phyloP scores from a whole-genome alignment of 2,329 filamentous ascomycete genomes.

The Xylariaceae sp. region DNA sequence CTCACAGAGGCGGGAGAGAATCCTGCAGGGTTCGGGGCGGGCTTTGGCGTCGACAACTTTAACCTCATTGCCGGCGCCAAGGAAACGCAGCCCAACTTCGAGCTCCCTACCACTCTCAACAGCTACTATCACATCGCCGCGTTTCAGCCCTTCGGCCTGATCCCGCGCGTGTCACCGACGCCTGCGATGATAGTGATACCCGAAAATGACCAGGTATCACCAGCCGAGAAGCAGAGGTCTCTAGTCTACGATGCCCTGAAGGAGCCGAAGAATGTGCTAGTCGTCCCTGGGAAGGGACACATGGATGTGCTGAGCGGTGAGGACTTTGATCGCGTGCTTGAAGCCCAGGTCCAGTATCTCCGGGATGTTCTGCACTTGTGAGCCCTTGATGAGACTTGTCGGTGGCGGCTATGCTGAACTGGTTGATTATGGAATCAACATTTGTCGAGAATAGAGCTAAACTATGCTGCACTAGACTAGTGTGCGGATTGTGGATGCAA shows the following conservation, averaged over 20 bases:
- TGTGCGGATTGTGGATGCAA: too few relatives aligned
- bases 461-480: too few relatives aligned
- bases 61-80: constrained; percentile 4
- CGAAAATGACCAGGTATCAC: constrained; percentile 22
- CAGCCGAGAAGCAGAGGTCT: constrained; percentile 11
- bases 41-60: constrained; percentile 4
- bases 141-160: constrained; percentile 15
- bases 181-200: constrained; percentile 21
- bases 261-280: constrained; percentile 5
- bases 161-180: constrained; percentile 11
- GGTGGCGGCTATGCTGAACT: too few relatives aligned
- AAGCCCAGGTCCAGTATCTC: constrained; percentile 10
- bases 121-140: constrained; percentile 23
- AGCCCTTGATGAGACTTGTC: too few relatives aligned
- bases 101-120: constrained; percentile 7
- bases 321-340: constrained; percentile 1
- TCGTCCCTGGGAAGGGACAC: constrained; percentile 16
- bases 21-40: constrained; percentile 42
- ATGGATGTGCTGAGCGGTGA: constrained; percentile 23
- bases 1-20: constrained; percentile 47
- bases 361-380: background rate
- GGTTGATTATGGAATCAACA: too few relatives aligned
- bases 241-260: constrained; percentile 11
- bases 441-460: too few relatives aligned
- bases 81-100: constrained; percentile 22